Evolutionary conservation across 345 rosid genomes (phyloP).

Genomic region (Dipteronia sinensis): DNA sequence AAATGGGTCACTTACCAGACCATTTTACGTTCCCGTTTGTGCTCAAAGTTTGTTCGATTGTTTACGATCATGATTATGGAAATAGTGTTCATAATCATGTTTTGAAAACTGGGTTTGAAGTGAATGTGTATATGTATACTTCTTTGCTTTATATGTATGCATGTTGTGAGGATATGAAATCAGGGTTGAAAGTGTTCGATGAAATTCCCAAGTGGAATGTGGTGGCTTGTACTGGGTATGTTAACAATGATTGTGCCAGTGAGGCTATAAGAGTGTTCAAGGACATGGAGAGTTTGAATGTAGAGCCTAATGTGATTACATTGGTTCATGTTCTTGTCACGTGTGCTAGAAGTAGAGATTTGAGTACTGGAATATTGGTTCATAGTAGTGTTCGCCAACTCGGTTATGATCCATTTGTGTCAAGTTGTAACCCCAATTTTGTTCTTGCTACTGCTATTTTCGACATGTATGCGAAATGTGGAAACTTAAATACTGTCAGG

Average conservation of each 20-base stretch:
- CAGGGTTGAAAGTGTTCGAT: constrained; percentile 33
- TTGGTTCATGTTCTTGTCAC: too few relatives aligned
- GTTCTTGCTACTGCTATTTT: constrained; percentile 38
- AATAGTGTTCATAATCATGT: constrained; percentile 29
- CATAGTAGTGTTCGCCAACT: constrained; percentile 26
- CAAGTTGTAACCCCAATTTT: constrained; percentile 23
- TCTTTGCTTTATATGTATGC: constrained; percentile 40
- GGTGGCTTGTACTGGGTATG: constrained; percentile 43
- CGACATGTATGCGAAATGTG: constrained; percentile 49
- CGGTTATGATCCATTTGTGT: constrained; percentile 31
- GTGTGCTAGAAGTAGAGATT: too few relatives aligned
- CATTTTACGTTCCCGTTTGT: constrained; percentile 37
- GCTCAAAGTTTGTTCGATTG: constrained; percentile 34
- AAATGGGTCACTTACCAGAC: constrained; percentile 29
- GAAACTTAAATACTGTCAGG: constrained; percentile 38
- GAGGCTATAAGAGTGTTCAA: constrained; percentile 30
- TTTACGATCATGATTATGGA: constrained; percentile 20
- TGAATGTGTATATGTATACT: constrained; percentile 38
- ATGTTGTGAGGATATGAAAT: constrained; percentile 29
- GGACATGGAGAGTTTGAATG: not conserved
- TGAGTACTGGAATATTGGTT: not conserved
- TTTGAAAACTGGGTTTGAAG: constrained; percentile 32
- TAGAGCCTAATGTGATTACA: too few relatives aligned
- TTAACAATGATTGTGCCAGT: constrained; percentile 18
- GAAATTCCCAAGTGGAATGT: constrained; percentile 37